Base-by-base conservation (phyloP, 2,329 filamentous ascomycete genomes). In the Scopulariopsis brevicaulis region DNA sequence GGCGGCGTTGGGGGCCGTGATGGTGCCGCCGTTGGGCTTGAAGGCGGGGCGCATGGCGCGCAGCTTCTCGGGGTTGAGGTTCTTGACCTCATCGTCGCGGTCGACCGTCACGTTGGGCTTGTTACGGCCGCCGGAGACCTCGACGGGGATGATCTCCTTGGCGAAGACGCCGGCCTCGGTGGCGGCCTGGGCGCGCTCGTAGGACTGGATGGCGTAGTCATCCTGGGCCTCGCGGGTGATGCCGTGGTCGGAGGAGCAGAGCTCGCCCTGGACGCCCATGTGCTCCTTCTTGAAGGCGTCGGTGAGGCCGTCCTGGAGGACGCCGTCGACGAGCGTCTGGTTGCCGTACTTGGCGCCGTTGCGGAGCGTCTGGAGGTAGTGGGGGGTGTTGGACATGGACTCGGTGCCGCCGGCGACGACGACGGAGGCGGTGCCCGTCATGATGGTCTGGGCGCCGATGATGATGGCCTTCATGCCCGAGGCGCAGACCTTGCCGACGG, bases 401-500 rank as follows among this genome's bases (percentile, higher is more conserved):
- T 99, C 94, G 65, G 93, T 85, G 66, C 94, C 94, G 69, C 92
- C 94, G 63, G 92, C 94, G 60, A 99, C 90, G 63, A 99, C 85
- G 64, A 96, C 86, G 65, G 90, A 86, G 63, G 93, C 93, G 70
- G 90, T 96, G 65, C 94, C 93, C 57, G 92, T 96, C 73, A 97
- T 91, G 77, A 99, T 99, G 67, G 93, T 96, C 76, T 97, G 94
- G 56, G 93, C 90, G 65, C 89, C 94, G 61, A 99, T 82, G 64
- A 96, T 90, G 69, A 99, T 87, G 65, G 94, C 90, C 80, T 99
- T 99, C 71, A 96, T 78, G 52, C 87, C 86, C 11, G 92, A 96
- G 63, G 94, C 94, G 82, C 94, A 99, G 71, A 99, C 94, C 80
- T 99, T 99, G 86, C 99, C 99, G 69, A 99, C 84, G 56, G 92